Conservation (phyloP, 2,329 filamentous ascomycete genomes). For the Beauveria brongniartii region DNA sequence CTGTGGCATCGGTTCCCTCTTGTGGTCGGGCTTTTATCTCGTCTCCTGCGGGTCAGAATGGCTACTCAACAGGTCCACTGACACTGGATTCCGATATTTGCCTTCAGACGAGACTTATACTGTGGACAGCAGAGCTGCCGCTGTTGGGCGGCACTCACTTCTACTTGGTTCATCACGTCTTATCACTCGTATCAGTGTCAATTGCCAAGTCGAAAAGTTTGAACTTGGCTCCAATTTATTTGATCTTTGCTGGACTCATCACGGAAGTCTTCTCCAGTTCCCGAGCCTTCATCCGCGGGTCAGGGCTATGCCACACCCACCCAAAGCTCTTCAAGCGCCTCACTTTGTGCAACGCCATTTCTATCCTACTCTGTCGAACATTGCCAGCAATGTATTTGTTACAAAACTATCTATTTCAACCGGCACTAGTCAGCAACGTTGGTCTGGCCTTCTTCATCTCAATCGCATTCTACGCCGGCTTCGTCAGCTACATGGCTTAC, state of each 20-base stretch:
- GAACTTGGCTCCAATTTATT: slow-evolving; percentile 3
- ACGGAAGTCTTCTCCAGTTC: slow-evolving; percentile 13
- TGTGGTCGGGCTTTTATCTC: slow-evolving; percentile 10
- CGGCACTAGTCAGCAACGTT: neutral
- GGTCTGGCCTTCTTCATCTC: neutral
- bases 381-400: neutral
- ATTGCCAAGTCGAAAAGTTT: neutral
- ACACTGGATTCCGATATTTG: slow-evolving; percentile 10
- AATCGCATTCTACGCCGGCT: neutral
- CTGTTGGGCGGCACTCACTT: slow-evolving; percentile 11
- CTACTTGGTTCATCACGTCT: slow-evolving; percentile 12
- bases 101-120: slow-evolving; percentile 7
- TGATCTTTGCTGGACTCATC: slow-evolving; percentile 12
- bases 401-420: neutral
- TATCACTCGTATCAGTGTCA: slow-evolving; percentile 9
- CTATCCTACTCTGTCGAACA: neutral
- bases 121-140: slow-evolving; percentile 15
- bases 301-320: neutral
- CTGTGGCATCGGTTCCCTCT: slow-evolving; percentile 4
- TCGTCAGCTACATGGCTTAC: neutral
- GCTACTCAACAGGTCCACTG: neutral
- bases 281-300: slow-evolving; percentile 5
- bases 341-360: neutral
- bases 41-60: neutral
- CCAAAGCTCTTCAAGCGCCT: neutral